Conservation (phyloP, 1,139 yeast species). For the Hansenula sp. region DNA sequence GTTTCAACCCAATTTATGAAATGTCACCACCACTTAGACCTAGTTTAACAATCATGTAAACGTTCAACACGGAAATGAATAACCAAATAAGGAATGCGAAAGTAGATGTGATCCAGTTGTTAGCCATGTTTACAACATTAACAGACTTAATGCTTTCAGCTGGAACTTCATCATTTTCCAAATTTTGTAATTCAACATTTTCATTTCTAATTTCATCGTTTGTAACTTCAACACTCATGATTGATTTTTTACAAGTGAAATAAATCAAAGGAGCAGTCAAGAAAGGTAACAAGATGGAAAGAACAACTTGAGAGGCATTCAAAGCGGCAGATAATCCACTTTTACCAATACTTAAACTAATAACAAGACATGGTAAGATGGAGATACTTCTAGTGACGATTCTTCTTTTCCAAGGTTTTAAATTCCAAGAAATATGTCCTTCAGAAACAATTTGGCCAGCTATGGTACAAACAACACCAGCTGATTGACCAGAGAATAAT, state of each 20-base stretch:
- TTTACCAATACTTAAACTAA: conserved; percentile 60
- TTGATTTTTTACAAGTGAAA: conserved; percentile 59
- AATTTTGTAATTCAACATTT: conserved; percentile 5
- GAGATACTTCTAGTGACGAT: conserved; percentile 68
- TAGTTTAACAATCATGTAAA: conserved; percentile 65
- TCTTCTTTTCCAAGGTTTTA: conserved; percentile 75
- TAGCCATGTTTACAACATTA: conserved; percentile 48
- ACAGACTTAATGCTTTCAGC: conserved; percentile 11
- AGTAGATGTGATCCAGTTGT: conserved; percentile 53
- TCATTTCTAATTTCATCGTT: conserved; percentile 17
- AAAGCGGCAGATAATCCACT: conserved; percentile 60
- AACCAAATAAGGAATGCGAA: conserved; percentile 55
- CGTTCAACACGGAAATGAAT: conserved; percentile 58
- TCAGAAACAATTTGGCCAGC: conserved; percentile 86
- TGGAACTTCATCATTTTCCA: conserved; percentile 2
- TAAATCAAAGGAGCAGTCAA: conserved; percentile 75
- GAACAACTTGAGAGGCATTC: conserved; percentile 73
- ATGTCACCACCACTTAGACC: conserved; percentile 10
- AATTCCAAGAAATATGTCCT: conserved; percentile 75
- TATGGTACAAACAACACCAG: conserved; percentile 84
- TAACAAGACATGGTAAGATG: conserved; percentile 65
- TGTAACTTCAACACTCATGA: conserved; percentile 52
- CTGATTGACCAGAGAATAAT: conserved; percentile 73
- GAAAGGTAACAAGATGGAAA: conserved; percentile 70
- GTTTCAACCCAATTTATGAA: neutral